phyloP scores from a whole-genome alignment of 441 rosid genomes.

The Bruguiera hainesii region DNA sequence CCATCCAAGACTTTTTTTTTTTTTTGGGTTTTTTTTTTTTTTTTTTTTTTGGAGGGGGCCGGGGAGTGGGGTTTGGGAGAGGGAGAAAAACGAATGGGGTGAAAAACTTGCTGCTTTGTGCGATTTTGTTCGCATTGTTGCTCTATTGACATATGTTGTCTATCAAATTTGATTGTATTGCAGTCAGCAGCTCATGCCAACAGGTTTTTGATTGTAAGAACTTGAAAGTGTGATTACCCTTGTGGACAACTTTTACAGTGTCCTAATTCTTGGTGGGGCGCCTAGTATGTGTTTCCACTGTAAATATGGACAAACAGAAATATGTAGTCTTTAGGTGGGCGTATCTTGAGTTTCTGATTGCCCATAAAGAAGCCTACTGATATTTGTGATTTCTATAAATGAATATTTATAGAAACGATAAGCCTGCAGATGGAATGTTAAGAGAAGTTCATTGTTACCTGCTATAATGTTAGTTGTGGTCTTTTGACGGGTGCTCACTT shows the following conservation, averaged over 20 bases:
- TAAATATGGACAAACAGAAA: constrained; percentile 60
- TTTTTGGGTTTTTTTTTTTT: neutral
- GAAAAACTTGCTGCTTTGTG: no score
- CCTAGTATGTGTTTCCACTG: constrained; percentile 58
- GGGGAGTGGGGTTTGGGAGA: neutral
- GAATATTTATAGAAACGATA: neutral
- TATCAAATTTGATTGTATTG: neutral
- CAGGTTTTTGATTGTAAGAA: neutral
- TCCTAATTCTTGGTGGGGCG: constrained; percentile 76
- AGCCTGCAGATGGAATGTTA: neutral
- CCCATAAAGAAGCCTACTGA: constrained; percentile 57
- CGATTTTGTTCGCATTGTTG: neutral
- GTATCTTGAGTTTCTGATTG: constrained; percentile 30
- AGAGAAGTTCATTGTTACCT: neutral
- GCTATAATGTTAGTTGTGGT: no score
- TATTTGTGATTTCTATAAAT: constrained; percentile 13
- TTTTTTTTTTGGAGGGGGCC: neutral
- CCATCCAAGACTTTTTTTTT: neutral
- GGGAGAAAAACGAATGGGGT: neutral
- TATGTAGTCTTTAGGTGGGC: constrained; percentile 73
- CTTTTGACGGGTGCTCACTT: no score
- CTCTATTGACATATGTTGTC: neutral
- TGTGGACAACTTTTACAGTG: constrained; percentile 16
- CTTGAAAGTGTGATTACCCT: neutral
- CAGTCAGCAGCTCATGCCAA: neutral